Percentiles rank a stretch among this genome's conserved stretches.
Conservation (phyloP, 1,284 basidiomycete genomes). For the Athelia sp. region DNA sequence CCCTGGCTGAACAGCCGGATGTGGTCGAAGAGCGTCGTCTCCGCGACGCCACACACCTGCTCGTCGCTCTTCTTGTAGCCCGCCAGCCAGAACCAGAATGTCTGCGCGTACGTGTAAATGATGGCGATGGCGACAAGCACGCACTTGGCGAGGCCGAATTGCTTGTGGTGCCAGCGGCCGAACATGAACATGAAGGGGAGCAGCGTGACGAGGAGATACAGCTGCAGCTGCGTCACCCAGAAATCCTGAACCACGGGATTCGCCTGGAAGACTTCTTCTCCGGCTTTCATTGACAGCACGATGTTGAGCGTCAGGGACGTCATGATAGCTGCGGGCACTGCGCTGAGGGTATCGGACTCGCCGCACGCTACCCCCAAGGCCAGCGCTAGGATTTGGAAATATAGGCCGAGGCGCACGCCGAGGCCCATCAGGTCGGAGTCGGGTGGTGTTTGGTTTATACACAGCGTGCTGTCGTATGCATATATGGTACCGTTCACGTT, state of each 20-base stretch:
- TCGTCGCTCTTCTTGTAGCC: slow-evolving; percentile 1
- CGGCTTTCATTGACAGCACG: neutral
- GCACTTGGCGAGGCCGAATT: neutral
- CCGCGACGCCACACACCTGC: neutral
- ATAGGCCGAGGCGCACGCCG: neutral
- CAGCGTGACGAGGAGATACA: neutral
- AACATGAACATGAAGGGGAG: neutral
- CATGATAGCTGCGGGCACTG: neutral
- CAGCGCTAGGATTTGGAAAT: neutral
- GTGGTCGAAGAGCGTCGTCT: neutral
- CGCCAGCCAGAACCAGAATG: neutral
- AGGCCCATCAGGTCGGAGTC: slow-evolving; percentile 1
- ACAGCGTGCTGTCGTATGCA: too few species aligned
- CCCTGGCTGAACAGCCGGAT: neutral
- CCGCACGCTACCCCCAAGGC: neutral
- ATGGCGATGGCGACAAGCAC: neutral
- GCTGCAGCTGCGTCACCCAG: neutral
- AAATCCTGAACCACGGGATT: slow-evolving; percentile 1
- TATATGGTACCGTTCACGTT: too few species aligned
- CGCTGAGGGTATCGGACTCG: neutral
- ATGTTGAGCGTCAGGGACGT: slow-evolving; percentile 1
- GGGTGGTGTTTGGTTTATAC: neutral
- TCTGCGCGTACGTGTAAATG: slow-evolving; percentile 1
- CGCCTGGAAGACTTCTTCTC: neutral
- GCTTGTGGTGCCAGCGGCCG: neutral